These are phyloP conservation scores for Polytrichum formosum DNA, from an alignment of 225 moss, liverwort and hornwort genomes.

Conservation along the genomic window DNA sequence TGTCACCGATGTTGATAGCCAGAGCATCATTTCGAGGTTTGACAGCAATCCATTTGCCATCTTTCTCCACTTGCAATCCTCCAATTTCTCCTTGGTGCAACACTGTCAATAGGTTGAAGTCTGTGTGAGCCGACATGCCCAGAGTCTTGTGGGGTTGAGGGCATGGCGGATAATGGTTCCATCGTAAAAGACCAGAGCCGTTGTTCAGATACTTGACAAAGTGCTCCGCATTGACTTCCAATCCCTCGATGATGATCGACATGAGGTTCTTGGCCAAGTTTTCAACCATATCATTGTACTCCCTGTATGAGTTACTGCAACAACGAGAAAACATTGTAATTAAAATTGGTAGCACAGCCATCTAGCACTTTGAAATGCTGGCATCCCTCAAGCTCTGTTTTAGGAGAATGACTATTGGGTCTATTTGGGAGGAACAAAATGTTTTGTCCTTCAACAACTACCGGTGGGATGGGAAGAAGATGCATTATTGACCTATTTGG, in stretches of 20 bases:
- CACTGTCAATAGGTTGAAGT: constrained; percentile 56
- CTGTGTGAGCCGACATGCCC: constrained; percentile 47
- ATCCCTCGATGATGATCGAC: constrained; percentile 24
- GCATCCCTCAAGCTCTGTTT: too few relatives aligned
- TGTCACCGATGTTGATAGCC: constrained; percentile 58
- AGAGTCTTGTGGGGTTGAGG: constrained; percentile 51
- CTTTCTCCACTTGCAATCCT: constrained; percentile 48
- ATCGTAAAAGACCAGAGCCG: constrained; percentile 27
- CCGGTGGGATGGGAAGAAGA: background rate
- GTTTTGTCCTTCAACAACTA: too few relatives aligned
- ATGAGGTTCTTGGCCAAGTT: constrained; percentile 26
- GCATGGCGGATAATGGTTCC: constrained; percentile 57
- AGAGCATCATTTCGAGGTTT: constrained; percentile 39
- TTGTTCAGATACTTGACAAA: constrained; percentile 24
- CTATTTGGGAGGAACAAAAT: too few relatives aligned
- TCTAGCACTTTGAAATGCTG: too few relatives aligned
- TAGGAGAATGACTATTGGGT: too few relatives aligned
- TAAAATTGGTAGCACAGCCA: too few relatives aligned
- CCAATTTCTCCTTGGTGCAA: constrained; percentile 48
- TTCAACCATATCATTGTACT: constrained; percentile 26
- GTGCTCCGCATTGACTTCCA: constrained; percentile 24
- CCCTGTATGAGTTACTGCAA: constrained; percentile 27
- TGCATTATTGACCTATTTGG: too few relatives aligned
- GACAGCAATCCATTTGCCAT: constrained; percentile 46
- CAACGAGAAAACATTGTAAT: background rate